These are phyloP conservation scores for Sporisorium reilianum DNA, from an alignment of 1,284 basidiomycete genomes.

Conservation along the genomic window DNA sequence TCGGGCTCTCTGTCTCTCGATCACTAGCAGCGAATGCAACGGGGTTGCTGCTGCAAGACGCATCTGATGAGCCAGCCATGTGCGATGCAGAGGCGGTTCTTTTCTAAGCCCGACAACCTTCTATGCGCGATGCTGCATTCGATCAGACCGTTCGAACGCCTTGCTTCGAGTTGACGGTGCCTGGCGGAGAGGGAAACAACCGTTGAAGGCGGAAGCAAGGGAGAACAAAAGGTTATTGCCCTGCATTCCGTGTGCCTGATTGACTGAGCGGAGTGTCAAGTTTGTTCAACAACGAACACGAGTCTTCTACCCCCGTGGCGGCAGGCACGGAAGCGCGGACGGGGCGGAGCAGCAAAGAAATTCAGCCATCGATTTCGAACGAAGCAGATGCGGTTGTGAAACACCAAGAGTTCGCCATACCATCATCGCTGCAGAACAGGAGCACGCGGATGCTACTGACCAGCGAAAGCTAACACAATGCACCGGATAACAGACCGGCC, in stretches of 20 bases:
- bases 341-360: not conserved
- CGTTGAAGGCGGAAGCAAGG: not conserved
- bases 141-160: not conserved
- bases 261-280: slow-evolving; percentile 14
- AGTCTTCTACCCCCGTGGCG: not conserved
- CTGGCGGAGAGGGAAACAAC: slow-evolving; percentile 3
- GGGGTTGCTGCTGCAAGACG: too few relatives aligned
- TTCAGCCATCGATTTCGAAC: not conserved
- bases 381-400: slow-evolving; percentile 8
- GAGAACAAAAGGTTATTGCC: not conserved
- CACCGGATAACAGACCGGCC: not conserved
- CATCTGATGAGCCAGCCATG: slow-evolving; percentile 4
- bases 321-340: not conserved
- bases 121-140: slow-evolving; percentile 2
- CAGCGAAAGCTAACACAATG: not conserved
- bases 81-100: not conserved
- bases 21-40: too few relatives aligned
- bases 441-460: too few relatives aligned
- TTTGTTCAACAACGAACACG: not conserved
- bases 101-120: not conserved
- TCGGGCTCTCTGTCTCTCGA: too few relatives aligned
- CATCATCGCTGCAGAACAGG: slow-evolving; percentile 4
- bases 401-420: slow-evolving; percentile 10
- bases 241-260: slow-evolving; percentile 10
- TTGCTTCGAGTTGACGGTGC: not conserved